Base-by-base conservation (phyloP, 2,329 filamentous ascomycete species). In the Colletotrichum gloeosporioides region DNA sequence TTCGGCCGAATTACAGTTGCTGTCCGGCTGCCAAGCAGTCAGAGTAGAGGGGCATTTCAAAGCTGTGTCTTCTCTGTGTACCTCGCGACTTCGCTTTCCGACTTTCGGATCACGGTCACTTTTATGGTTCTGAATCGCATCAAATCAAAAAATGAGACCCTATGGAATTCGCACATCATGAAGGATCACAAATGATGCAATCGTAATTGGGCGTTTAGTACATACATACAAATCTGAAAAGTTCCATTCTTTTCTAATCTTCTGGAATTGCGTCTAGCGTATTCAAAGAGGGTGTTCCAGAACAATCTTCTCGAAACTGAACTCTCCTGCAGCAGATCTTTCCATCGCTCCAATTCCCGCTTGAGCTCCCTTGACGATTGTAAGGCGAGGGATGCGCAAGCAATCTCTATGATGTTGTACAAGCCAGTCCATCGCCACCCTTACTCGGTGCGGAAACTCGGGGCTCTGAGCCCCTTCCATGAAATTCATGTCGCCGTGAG, bases 121-220 rank as follows among this genome's bases (percentile, higher is more conserved):
- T 22, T 2, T 7, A 49, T 22, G 44, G 10, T 49, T 13, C 22
- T 8, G 44, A 6, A 49, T 49, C 1, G n/a, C n/a, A 22, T 49
- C 44, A 0, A 22, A 10, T 22, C n/a, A 49, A 13, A 13, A 10
- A 22, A 8, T 10, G n/a, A 49, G 44, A n/a, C 0, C 9, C 39
- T 44, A 12, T 4, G 39, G 39, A 44, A 44, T 18, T 44, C 5
- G 5, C 39, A n/a, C 39, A 44, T 44, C 18, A n/a, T 6, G n/a
- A 5, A 44, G 2, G 9, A 44, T n/a, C 9, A 44, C 9, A 2
- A 18, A n/a, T 44, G 39, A 12, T 3, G 18, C 12, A 4, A 6
- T n/a, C 9, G 44, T 49, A 49, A 22, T 1, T 13, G 6, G 6
- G n/a, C 10, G n/a, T 13, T 8, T 6, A 0, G 44, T 9, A 0